Evolutionary conservation across 768 basidiomycete genomes (phyloP).

Genomic region (Naematelia encephala): DNA sequence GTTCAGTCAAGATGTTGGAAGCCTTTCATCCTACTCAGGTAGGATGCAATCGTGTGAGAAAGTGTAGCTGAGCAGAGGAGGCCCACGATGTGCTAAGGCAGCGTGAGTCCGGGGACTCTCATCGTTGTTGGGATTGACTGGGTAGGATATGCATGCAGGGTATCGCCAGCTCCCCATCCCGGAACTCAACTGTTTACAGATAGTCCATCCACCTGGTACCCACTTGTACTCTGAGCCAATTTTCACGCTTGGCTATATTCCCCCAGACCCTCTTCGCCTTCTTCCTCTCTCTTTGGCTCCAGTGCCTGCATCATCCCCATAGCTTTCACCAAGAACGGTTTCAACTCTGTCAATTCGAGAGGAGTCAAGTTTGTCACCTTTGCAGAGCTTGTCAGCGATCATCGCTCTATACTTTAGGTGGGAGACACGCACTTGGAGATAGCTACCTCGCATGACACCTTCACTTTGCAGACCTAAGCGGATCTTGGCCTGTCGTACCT

Average conservation of each 20-base stretch:
- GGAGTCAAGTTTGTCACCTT: slow-evolving; percentile 47
- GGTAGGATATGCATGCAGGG: background rate
- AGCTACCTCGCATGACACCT: slow-evolving; percentile 43
- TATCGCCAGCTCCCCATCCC: background rate
- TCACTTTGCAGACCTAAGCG: slow-evolving; percentile 68
- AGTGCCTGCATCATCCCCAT: slow-evolving; percentile 48
- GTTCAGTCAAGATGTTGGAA: no score
- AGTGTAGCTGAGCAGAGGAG: no score
- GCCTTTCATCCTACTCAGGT: no score
- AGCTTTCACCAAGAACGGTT: slow-evolving; percentile 47
- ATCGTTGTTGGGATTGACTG: background rate
- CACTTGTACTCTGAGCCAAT: background rate
- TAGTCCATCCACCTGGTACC: background rate
- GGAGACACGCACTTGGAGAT: slow-evolving; percentile 33
- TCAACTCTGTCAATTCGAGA: slow-evolving; percentile 46
- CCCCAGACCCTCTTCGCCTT: slow-evolving; percentile 18
- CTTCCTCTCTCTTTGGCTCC: slow-evolving; percentile 32
- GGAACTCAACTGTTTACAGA: no score
- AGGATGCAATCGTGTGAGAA: no score
- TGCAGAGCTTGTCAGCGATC: slow-evolving; percentile 1
- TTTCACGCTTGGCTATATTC: slow-evolving; percentile 1
- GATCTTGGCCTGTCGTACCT: slow-evolving; percentile 91
- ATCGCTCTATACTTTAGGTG: background rate
- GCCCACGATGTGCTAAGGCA: no score
- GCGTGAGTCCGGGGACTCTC: no score